Evolutionary conservation across 306 rosid genomes (phyloP).

Genomic region (Sicyos baderoa): DNA sequence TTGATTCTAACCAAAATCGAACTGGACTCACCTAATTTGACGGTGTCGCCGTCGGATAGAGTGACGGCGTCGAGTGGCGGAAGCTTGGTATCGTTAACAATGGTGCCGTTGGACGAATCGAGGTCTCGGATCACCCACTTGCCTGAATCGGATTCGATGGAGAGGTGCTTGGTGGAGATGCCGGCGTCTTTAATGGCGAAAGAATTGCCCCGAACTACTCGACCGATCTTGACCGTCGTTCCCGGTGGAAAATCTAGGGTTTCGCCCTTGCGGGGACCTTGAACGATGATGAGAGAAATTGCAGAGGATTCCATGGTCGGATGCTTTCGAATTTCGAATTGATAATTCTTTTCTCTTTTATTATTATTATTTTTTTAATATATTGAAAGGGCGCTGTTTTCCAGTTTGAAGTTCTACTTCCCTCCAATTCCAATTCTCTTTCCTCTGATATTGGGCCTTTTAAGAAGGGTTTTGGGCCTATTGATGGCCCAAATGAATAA

Average conservation of each 20-base stretch:
- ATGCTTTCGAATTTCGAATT: neutral
- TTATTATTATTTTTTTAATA: too few species aligned
- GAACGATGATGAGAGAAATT: constrained; percentile 38
- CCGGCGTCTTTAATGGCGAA: constrained; percentile 59
- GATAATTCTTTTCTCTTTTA: neutral
- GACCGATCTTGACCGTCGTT: constrained; percentile 47
- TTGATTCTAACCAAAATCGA: constrained; percentile 38
- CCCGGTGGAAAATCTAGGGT: constrained; percentile 41
- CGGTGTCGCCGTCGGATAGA: constrained; percentile 36
- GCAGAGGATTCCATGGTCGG: constrained; percentile 35
- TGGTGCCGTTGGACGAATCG: constrained; percentile 74
- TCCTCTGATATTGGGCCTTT: neutral
- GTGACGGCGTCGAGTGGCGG: constrained; percentile 31
- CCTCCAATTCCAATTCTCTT: constrained; percentile 6
- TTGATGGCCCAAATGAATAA: neutral
- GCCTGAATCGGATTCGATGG: constrained; percentile 32
- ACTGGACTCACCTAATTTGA: constrained; percentile 61
- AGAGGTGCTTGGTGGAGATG: constrained; percentile 67
- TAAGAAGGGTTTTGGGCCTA: neutral
- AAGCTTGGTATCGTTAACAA: constrained; percentile 35
- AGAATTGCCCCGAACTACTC: constrained; percentile 53
- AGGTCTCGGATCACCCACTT: constrained; percentile 65
- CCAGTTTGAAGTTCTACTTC: constrained; percentile 9
- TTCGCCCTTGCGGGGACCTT: constrained; percentile 66
- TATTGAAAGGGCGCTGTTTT: neutral